Percentiles rank a stretch among this genome's conserved stretches.
Conservation (phyloP, 2,329 filamentous ascomycete genomes). For the Claviceps humidiphila region DNA sequence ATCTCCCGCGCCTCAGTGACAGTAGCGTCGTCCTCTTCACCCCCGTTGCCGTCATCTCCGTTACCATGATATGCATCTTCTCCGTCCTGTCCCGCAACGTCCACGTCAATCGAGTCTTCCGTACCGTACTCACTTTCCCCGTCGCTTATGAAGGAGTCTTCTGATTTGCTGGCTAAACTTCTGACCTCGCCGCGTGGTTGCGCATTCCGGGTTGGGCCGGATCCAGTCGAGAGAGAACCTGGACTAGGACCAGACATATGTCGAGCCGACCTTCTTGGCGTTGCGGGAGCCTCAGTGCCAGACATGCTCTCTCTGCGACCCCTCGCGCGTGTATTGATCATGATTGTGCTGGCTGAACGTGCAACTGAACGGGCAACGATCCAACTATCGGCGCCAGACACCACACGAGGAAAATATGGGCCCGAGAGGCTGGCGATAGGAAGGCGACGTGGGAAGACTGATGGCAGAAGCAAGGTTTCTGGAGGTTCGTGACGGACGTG, state of each 20-base stretch:
- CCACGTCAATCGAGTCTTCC: neutral
- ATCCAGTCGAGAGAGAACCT: neutral
- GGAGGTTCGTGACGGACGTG: too few species aligned
- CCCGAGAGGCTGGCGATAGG: too few species aligned
- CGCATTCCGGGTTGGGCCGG: slow-evolving; percentile 1
- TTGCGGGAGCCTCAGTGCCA: neutral
- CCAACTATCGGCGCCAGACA: too few species aligned
- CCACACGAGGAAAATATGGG: too few species aligned
- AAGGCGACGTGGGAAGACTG: too few species aligned
- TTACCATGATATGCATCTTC: too few species aligned
- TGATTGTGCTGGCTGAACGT: neutral
- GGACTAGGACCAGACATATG: neutral
- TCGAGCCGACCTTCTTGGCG: neutral
- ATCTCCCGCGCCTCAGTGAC: neutral
- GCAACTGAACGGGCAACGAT: neutral
- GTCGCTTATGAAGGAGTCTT: neutral
- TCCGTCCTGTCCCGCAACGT: neutral
- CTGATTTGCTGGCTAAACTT: slow-evolving; percentile 3
- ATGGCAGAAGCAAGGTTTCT: too few species aligned
- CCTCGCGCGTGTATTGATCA: neutral
- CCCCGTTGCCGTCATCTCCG: neutral
- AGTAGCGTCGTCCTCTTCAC: neutral
- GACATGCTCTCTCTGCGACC: neutral
- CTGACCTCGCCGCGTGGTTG: neutral
- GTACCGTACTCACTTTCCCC: neutral